Evolutionary conservation across 2,329 filamentous ascomycete species (phyloP).

Genomic region (Pestalotiopsis sp.): DNA sequence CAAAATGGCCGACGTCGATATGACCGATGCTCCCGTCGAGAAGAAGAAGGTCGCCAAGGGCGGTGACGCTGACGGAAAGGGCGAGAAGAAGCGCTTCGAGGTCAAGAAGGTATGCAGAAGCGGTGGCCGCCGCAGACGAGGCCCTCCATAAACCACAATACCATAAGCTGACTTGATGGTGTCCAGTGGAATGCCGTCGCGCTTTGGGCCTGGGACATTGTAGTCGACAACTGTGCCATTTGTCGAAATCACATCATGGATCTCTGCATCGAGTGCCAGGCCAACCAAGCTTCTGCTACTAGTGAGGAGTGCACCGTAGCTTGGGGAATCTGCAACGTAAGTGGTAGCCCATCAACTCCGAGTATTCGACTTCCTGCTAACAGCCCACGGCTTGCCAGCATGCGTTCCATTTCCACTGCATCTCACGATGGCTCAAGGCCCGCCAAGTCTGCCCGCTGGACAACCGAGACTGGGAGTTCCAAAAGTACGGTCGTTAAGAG

Average conservation of each 20-base stretch:
- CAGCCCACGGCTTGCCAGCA: constrained; percentile 60
- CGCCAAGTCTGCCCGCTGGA: constrained; percentile 96
- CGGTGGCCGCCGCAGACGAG: not conserved
- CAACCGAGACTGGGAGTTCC: constrained; percentile 99
- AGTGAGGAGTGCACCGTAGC: constrained; percentile 98
- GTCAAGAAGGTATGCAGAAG: constrained; percentile 84
- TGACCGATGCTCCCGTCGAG: constrained; percentile 77
- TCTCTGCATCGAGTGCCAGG: constrained; percentile 97
- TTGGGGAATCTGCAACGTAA: constrained; percentile 98
- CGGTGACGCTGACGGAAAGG: constrained; percentile 50
- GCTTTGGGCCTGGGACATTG: constrained; percentile 99
- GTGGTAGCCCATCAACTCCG: constrained; percentile 35
- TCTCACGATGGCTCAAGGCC: constrained; percentile 99
- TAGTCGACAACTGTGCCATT: constrained; percentile 99
- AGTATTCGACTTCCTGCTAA: constrained; percentile 33
- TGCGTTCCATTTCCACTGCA: constrained; percentile 99
- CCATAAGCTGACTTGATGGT: constrained; percentile 15
- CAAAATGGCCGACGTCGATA: constrained; percentile 91
- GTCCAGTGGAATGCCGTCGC: constrained; percentile 95
- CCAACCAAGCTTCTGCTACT: constrained; percentile 95
- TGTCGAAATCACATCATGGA: constrained; percentile 99
- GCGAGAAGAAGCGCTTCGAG: constrained; percentile 93
- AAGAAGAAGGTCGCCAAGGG: constrained; percentile 47
- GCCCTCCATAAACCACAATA: not conserved
- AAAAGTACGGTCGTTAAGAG: constrained; percentile 82